These are phyloP conservation scores for Dendrobium chrysotoxum DNA, from an alignment of 106 monocot species.

Conservation along the genomic window DNA sequence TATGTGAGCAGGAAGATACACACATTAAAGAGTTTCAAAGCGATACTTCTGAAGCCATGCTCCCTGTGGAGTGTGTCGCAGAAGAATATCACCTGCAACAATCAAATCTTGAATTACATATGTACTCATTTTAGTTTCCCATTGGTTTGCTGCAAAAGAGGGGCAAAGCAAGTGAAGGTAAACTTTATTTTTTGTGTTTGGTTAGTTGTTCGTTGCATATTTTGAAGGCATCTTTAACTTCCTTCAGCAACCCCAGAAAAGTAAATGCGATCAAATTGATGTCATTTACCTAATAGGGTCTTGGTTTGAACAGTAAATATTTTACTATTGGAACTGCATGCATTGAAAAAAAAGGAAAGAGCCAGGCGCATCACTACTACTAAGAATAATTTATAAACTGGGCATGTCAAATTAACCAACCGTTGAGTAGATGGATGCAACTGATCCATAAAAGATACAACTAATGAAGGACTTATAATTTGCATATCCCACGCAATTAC, in stretches of 20 bases:
- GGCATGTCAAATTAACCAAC: conserved; percentile 33
- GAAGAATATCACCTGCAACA: conserved; percentile 56
- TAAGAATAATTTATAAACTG: not conserved
- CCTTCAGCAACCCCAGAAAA: not conserved
- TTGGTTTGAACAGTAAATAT: not conserved
- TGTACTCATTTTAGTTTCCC: not conserved
- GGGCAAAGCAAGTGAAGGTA: not conserved
- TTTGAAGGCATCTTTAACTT: not conserved
- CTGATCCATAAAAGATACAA: conserved; percentile 61
- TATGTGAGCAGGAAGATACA: not conserved
- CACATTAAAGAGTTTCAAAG: conserved; percentile 41
- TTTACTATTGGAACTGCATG: not conserved
- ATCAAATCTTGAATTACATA: not conserved
- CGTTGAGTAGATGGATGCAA: conserved; percentile 63
- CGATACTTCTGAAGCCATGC: conserved; percentile 29
- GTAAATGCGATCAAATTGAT: not conserved
- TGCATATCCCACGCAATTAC: conserved; percentile 81
- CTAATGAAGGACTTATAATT: conserved; percentile 86
- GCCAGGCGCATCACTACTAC: not conserved
- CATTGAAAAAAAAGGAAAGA: not conserved
- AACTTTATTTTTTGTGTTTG: not conserved
- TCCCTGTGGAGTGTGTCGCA: conserved; percentile 28
- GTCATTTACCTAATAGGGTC: not conserved
- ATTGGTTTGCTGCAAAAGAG: not conserved
- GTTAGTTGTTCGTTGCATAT: not conserved